phyloP scores from a whole-genome alignment of 371 early-diverging fungal species.

The Mucor ambiguus region DNA sequence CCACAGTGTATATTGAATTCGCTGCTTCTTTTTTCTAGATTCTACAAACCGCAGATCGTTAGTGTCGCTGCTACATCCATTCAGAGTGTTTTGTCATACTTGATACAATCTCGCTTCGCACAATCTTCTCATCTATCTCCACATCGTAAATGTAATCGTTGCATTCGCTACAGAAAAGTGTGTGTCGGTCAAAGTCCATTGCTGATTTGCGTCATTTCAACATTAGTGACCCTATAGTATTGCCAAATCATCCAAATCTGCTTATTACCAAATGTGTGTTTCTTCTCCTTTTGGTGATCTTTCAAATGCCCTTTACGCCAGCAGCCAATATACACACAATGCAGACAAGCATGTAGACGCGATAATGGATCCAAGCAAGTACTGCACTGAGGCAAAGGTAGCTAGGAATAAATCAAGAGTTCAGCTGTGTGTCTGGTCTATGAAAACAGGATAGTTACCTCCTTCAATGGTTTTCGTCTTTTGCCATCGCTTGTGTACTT shows the following conservation, averaged over 20 bases:
- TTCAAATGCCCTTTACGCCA: conserved; percentile 69
- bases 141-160: conserved; percentile 87
- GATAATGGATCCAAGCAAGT: conserved; percentile 65
- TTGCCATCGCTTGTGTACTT: conserved; percentile 18
- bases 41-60: conserved; percentile 6
- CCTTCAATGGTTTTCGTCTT: conserved; percentile 21
- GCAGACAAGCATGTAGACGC: conserved; percentile 82
- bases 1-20: conserved; percentile 31
- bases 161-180: conserved; percentile 68
- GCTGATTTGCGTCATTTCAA: conserved; percentile 16
- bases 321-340: conserved; percentile 70
- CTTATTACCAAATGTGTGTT: conserved; percentile 66
- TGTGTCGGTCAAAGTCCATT: conserved; percentile 39
- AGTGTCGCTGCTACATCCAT: not conserved
- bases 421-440: not conserved
- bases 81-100: conserved; percentile 16
- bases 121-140: conserved; percentile 65
- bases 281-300: conserved; percentile 57
- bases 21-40: conserved; percentile 31
- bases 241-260: not conserved
- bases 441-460: conserved; percentile 4
- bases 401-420: conserved; percentile 27
- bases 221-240: not conserved
- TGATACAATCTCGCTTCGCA: conserved; percentile 56
- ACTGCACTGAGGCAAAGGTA: conserved; percentile 72